Conservation (phyloP, 2,329 filamentous ascomycete genomes). For the Teratosphaeria zuluensis region DNA sequence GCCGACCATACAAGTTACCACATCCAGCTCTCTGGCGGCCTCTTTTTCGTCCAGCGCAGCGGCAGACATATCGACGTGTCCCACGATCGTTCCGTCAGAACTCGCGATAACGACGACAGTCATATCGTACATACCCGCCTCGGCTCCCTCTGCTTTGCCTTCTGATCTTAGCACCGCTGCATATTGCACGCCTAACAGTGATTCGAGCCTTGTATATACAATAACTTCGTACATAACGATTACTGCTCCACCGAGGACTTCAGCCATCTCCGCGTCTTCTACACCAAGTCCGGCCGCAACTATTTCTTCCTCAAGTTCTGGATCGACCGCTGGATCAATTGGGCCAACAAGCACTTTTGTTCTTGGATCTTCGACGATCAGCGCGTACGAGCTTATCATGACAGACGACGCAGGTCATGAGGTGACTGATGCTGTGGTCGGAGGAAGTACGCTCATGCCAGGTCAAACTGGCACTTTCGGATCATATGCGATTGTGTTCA, state of each 20-base stretch:
- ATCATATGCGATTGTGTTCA: neutral
- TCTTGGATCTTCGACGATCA: neutral
- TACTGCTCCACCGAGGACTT: neutral
- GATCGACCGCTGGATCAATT: neutral
- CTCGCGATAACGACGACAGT: neutral
- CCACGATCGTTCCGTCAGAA: neutral
- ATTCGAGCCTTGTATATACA: neutral
- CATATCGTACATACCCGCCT: neutral
- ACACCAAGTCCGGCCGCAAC: neutral
- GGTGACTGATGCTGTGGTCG: neutral
- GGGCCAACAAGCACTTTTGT: neutral
- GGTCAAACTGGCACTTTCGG: neutral
- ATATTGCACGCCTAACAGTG: neutral
- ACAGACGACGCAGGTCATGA: neutral
- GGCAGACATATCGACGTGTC: neutral
- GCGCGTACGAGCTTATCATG: neutral
- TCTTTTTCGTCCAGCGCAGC: neutral
- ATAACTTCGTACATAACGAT: neutral
- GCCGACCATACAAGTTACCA: neutral
- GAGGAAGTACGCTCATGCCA: neutral
- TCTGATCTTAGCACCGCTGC: neutral
- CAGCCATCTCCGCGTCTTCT: neutral
- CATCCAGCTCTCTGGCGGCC: neutral
- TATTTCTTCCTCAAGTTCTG: neutral
- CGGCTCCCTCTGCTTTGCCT: neutral